Percentiles rank a stretch among this genome's conserved stretches.
Conservation (phyloP, 208 protist species). For the Crithidia thermophila region DNA sequence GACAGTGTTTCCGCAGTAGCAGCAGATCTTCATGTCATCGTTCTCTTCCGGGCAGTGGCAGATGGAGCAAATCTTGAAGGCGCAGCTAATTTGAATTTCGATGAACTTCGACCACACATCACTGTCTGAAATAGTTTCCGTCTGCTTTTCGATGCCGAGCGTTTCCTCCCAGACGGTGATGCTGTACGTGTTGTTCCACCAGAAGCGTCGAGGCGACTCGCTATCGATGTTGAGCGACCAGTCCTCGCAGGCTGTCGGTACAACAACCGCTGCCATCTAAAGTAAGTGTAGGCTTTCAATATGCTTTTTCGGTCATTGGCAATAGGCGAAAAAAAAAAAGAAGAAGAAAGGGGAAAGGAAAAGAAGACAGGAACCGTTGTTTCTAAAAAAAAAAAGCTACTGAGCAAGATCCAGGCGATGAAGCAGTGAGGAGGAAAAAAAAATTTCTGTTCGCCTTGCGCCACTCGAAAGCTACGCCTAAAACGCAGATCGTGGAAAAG, state of each 20-base stretch:
- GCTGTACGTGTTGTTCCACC: slow-evolving; percentile 80
- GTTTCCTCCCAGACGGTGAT: slow-evolving; percentile 71
- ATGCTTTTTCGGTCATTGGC: no score
- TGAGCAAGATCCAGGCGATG: no score
- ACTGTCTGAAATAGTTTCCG: slow-evolving; percentile 39
- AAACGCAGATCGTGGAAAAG: no score
- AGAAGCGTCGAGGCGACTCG: slow-evolving; percentile 49
- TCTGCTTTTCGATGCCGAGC: slow-evolving; percentile 37
- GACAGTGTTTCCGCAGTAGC: slow-evolving; percentile 71
- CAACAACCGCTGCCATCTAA: slow-evolving; percentile 28
- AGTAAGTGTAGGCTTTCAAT: not conserved
- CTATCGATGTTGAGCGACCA: slow-evolving; percentile 77
- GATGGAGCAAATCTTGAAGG: slow-evolving; percentile 73
- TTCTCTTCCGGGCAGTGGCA: slow-evolving; percentile 66
- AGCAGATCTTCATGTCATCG: slow-evolving; percentile 78
- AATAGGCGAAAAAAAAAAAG: no score
- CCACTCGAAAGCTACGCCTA: no score
- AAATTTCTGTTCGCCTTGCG: no score
- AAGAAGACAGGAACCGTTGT: no score
- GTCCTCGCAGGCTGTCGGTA: slow-evolving; percentile 60
- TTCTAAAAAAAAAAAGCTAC: not conserved
- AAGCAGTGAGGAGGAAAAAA: no score
- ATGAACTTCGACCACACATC: slow-evolving; percentile 77
- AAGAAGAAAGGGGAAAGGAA: no score
- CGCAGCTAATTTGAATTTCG: slow-evolving; percentile 52